phyloP scores from a whole-genome alignment of 257 asterid genomes.

The Przewalskia tangutica region DNA sequence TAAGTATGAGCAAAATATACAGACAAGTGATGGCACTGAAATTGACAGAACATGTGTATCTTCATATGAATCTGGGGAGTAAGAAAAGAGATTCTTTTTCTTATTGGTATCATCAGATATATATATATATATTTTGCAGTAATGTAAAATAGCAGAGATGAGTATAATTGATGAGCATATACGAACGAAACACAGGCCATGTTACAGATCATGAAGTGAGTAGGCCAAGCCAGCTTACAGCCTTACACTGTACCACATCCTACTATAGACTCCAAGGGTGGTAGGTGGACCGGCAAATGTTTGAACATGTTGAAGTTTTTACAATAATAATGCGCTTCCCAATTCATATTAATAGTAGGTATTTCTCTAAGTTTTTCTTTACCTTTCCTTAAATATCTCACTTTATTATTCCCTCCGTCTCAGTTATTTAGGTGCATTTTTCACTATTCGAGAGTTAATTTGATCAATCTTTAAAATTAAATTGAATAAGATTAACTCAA shows the following conservation, averaged over 20 bases:
- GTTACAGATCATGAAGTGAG: constrained; percentile 50
- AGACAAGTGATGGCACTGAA: constrained; percentile 12
- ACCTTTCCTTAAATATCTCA: no score
- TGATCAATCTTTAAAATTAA: no score
- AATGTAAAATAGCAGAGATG: background rate
- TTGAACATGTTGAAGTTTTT: background rate
- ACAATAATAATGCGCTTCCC: no score
- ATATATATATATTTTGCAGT: background rate
- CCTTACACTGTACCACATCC: constrained; percentile 9
- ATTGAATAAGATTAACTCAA: no score
- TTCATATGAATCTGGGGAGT: constrained; percentile 16
- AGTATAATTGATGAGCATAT: constrained; percentile 3
- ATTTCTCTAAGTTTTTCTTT: no score
- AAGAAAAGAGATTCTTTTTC: constrained; percentile 1
- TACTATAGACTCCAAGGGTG: background rate
- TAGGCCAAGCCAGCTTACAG: constrained; percentile 3
- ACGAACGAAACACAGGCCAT: constrained; percentile 43
- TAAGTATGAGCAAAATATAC: background rate
- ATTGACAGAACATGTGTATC: constrained; percentile 10
- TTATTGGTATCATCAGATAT: background rate
- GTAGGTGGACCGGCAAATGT: background rate
- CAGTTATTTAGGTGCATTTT: no score
- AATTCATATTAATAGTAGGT: no score
- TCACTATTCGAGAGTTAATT: no score
- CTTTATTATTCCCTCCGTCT: no score